Evolutionary conservation across 2,329 filamentous ascomycete species (phyloP).

Genomic region (Hypomyces rosellus): DNA sequence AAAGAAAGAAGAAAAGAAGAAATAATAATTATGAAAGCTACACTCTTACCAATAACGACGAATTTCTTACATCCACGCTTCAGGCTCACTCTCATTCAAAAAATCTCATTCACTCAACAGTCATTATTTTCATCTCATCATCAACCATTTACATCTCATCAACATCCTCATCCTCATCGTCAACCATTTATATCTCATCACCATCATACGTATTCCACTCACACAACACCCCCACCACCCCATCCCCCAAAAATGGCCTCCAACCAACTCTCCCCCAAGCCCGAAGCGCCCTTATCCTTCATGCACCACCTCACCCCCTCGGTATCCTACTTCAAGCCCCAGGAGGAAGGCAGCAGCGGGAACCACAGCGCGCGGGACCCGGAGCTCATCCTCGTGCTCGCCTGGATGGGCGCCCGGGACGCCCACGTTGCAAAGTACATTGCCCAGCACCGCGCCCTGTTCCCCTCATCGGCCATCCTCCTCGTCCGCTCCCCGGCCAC

Average conservation of each 20-base stretch:
- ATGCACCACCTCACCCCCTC: constrained; percentile 34
- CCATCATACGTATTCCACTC: no score
- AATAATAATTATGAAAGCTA: no score
- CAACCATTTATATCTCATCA: no score
- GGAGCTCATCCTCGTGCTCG: constrained; percentile 40
- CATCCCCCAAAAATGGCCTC: constrained; percentile 22
- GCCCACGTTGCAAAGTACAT: constrained; percentile 48
- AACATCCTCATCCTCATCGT: no score
- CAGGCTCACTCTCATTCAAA: no score
- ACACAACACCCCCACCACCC: neutral
- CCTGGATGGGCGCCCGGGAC: constrained; percentile 47
- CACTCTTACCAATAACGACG: no score
- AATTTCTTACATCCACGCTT: no score
- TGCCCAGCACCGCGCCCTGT: constrained; percentile 36
- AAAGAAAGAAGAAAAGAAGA: no score
- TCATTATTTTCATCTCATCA: no score
- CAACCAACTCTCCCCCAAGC: constrained; percentile 9
- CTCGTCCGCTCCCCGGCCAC: constrained; percentile 37
- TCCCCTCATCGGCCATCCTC: constrained; percentile 40
- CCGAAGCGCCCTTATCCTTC: constrained; percentile 22
- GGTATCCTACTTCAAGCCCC: constrained; percentile 31
- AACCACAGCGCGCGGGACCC: constrained; percentile 23
- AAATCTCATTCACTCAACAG: no score
- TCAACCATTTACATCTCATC: no score
- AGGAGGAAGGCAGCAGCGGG: neutral